Evolutionary conservation across 2,329 filamentous ascomycete species (phyloP), one percentile per base, ranked within the genome.

Genomic region (Verticillium dahliae): DNA sequence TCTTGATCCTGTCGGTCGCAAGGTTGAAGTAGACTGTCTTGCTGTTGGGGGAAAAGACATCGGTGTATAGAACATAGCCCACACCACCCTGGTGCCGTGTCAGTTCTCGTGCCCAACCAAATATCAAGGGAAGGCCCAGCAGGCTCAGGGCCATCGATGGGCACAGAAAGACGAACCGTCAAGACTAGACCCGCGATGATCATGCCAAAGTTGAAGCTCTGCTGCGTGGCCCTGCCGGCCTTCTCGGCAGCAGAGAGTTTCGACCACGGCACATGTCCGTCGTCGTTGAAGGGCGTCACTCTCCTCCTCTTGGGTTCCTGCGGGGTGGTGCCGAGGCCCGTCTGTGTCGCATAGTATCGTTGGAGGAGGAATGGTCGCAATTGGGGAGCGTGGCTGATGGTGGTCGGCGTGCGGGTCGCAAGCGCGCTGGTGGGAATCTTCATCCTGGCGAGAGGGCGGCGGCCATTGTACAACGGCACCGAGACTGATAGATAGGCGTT

Each of bases 1-100:
- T 81, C 72, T 89, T 91, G 72, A 98, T 87, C 64, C 87, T 86
- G 70, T 90, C 85, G 57, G 96, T 90, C 1, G 91, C 91, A 65
- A 90, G 88, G 77, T 96, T 96, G 81, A 96, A 97, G 72, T 95
- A 87, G 61, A 87, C 85, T 15, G 90, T 94, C 75, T 92, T 93
- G 79, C 91, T 95, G 71, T 93, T 89, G 22, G 90, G 84, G 4
- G 90, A 90, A 74, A 96, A 91, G 55, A 96, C 90, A 65, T 96
- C 92, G 4, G 85, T 84, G 75, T 90, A 96, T 27, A 96, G 80
- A 58, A 95, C 81, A 68, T 91, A 92, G 60, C 82, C 83, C 10
- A 97, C 89, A n/a, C 86, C 88, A 64, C 87, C 87, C 90, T 92
- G 67, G 60, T 27, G 9, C 15, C 18, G 27, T 6, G 35, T 58